Evolutionary conservation across 305 asterid species (phyloP).

Genomic region (Withania somnifera): DNA sequence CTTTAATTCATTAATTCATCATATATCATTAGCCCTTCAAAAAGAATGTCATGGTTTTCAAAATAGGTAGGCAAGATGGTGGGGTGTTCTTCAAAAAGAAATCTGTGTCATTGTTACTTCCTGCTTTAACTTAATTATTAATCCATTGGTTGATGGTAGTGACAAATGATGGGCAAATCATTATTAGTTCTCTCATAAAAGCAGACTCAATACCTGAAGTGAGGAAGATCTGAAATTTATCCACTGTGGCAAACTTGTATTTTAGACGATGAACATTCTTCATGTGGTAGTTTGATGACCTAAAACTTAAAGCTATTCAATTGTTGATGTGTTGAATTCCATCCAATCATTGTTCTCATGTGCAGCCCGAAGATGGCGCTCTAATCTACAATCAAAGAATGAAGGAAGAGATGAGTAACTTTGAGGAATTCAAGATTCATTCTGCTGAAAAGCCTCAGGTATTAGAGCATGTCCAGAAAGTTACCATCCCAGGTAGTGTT

Average conservation of each 20-base stretch:
- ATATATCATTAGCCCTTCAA: not conserved
- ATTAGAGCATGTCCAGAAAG: constrained; percentile 11
- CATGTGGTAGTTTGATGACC: not conserved
- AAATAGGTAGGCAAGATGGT: not conserved
- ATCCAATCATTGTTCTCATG: not conserved
- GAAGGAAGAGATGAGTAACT: constrained; percentile 32
- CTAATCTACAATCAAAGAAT: constrained; percentile 30
- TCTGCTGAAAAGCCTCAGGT: constrained; percentile 18
- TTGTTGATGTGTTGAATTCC: not conserved
- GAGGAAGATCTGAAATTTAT: not conserved
- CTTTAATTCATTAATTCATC: not conserved
- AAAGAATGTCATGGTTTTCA: not conserved
- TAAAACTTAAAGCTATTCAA: not conserved
- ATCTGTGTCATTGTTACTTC: not conserved
- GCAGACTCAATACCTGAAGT: not conserved
- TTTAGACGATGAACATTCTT: not conserved
- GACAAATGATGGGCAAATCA: not conserved
- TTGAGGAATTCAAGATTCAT: constrained; percentile 26
- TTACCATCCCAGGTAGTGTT: constrained; percentile 11
- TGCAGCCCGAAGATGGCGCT: constrained; percentile 40
- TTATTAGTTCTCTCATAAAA: not conserved
- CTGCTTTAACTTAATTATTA: not conserved
- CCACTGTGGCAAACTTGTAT: not conserved
- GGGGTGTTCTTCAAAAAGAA: not conserved
- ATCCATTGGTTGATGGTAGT: not conserved